Evolutionary conservation across 1,139 yeast genomes (phyloP).

Genomic region (Geotrichum fermentans): DNA sequence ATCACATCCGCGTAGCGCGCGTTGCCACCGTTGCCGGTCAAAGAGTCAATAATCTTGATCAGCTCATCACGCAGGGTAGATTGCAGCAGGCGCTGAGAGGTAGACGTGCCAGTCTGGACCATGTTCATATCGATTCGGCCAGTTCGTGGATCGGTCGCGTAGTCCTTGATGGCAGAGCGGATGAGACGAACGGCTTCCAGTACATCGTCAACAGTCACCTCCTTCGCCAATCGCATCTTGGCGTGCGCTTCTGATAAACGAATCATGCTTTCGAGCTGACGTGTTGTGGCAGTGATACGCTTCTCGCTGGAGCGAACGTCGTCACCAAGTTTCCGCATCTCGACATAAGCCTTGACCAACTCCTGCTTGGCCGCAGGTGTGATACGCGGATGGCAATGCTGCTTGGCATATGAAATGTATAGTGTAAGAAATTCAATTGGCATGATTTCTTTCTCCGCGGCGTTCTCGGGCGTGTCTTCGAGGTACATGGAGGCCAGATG

Average conservation of each 20-base stretch:
- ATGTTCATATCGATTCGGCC: slow-evolving; percentile 97
- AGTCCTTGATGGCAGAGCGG: slow-evolving; percentile 90
- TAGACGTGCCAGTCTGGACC: slow-evolving; percentile 92
- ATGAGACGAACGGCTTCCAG: slow-evolving; percentile 89
- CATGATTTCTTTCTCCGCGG: slow-evolving; percentile 57
- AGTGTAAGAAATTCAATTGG: slow-evolving; percentile 84
- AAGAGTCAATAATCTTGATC: slow-evolving; percentile 34
- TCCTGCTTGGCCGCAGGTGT: slow-evolving; percentile 78
- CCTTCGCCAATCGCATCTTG: slow-evolving; percentile 74
- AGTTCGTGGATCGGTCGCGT: slow-evolving; percentile 95
- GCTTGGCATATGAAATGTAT: slow-evolving; percentile 90
- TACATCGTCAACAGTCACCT: slow-evolving; percentile 79
- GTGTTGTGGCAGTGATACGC: slow-evolving; percentile 94
- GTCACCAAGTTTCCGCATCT: slow-evolving; percentile 91
- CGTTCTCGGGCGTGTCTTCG: slow-evolving; percentile 80
- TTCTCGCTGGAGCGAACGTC: slow-evolving; percentile 81
- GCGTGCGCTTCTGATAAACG: slow-evolving; percentile 96
- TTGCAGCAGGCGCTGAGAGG: slow-evolving; percentile 75
- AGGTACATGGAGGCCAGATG: slow-evolving; percentile 90
- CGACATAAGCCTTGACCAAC: slow-evolving; percentile 85
- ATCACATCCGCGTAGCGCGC: slow-evolving; percentile 61
- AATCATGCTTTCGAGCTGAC: slow-evolving; percentile 94
- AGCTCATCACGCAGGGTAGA: slow-evolving; percentile 54
- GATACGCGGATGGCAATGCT: slow-evolving; percentile 69
- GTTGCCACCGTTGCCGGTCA: slow-evolving; percentile 51